Percentiles rank a stretch among this genome's conserved stretches.
Conservation (phyloP, 768 basidiomycete species). For the Russula sp. region DNA sequence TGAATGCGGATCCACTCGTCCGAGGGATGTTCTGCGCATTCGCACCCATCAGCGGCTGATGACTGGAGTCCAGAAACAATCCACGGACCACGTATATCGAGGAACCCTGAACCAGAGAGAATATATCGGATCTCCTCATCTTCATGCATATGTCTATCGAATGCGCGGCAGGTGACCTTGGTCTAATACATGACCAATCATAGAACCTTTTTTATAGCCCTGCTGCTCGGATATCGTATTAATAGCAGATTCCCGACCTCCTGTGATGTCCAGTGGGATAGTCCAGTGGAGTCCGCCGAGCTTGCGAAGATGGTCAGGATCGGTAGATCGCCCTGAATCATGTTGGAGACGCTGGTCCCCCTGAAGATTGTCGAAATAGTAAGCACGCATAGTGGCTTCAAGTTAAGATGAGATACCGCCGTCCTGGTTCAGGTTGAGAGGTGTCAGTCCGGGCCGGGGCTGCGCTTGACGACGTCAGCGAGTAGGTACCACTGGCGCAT, state of each 20-base stretch:
- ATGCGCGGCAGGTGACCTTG: neutral
- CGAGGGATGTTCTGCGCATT: slow-evolving; percentile 50
- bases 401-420: neutral
- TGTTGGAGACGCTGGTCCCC: slow-evolving; percentile 82
- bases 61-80: neutral
- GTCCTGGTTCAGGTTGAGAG: too few relatives aligned
- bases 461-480: too few relatives aligned
- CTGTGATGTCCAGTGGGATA: slow-evolving; percentile 50
- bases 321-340: slow-evolving; percentile 57
- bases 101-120: slow-evolving; percentile 82
- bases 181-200: neutral
- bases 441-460: too few relatives aligned
- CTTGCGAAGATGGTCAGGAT: slow-evolving; percentile 40
- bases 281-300: slow-evolving; percentile 65
- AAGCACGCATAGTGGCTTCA: slow-evolving; percentile 43
- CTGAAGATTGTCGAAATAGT: slow-evolving; percentile 66
- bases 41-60: neutral
- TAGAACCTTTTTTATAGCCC: slow-evolving; percentile 61
- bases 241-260: slow-evolving; percentile 46
- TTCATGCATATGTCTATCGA: slow-evolving; percentile 82
- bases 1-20: slow-evolving; percentile 80
- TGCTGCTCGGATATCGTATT: slow-evolving; percentile 60
- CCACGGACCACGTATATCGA: slow-evolving; percentile 77
- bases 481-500: too few relatives aligned
- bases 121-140: slow-evolving; percentile 95